Conservation (phyloP, 768 basidiomycete species). For the Solioccasus polychromus region DNA sequence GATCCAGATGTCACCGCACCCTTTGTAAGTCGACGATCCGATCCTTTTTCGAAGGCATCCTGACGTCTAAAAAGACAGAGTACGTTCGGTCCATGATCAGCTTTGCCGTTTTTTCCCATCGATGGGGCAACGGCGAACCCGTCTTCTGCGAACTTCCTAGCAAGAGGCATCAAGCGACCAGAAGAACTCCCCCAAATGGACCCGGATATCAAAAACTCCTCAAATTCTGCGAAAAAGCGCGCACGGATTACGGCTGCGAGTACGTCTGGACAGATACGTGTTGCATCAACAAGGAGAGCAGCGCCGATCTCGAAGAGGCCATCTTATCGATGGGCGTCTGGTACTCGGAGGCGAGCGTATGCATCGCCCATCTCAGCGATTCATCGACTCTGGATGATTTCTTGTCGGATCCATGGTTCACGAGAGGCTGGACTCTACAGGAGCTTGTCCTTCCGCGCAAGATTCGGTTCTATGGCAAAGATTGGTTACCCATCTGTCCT, state of each 20-base stretch:
- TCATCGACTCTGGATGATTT: conserved; percentile 23
- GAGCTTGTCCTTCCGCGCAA: conserved; percentile 23
- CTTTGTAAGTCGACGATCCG: conserved; percentile 13
- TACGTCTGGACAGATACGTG: conserved; percentile 29
- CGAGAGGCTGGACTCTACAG: conserved; percentile 21
- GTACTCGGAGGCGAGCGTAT: conserved; percentile 23
- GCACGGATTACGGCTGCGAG: conserved; percentile 22
- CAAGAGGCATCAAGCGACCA: conserved; percentile 12
- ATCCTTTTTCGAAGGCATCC: background rate
- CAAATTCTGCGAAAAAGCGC: conserved; percentile 27
- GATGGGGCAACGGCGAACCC: conserved; percentile 24
- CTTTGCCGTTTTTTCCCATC: conserved; percentile 28
- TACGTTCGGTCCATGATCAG: conserved; percentile 17
- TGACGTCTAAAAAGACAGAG: conserved; percentile 16
- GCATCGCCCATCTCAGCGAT: conserved; percentile 23
- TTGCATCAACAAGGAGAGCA: conserved; percentile 27
- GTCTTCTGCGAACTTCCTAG: conserved; percentile 21
- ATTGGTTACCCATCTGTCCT: conserved; percentile 23
- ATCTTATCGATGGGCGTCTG: conserved; percentile 23
- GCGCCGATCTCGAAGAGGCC: conserved; percentile 28
- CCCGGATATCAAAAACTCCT: conserved; percentile 25
- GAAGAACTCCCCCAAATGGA: conserved; percentile 14
- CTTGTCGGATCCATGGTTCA: conserved; percentile 22
- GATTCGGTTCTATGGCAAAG: conserved; percentile 23
- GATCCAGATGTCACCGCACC: conserved; percentile 20